phyloP scores from a whole-genome alignment of 352 stramenopile species.

The Globisporangium cederbergense region DNA sequence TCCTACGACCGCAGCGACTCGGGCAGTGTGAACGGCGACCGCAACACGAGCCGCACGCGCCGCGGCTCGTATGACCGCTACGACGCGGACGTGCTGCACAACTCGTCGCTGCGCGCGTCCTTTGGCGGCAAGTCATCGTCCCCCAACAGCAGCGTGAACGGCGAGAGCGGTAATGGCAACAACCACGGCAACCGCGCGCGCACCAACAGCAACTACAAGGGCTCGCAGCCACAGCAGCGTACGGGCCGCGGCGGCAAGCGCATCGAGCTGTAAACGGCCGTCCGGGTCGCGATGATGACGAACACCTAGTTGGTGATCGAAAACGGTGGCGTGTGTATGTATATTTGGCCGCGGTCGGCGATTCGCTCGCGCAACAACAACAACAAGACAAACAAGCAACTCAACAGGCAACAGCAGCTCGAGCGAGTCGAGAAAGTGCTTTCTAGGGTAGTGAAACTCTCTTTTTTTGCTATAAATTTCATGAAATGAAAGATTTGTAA shows the following conservation, averaged over 20 bases:
- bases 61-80: conserved; percentile 61
- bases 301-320: conserved; percentile 2
- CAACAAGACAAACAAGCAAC: background rate
- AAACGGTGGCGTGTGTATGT: conserved; percentile 1
- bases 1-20: conserved; percentile 25
- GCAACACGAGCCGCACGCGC: conserved; percentile 30
- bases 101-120: conserved; percentile 30
- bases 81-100: conserved; percentile 32
- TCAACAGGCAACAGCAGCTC: background rate
- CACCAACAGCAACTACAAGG: conserved; percentile 28
- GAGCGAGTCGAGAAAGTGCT: background rate
- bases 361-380: background rate
- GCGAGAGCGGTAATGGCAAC: conserved; percentile 18
- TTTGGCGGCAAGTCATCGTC: conserved; percentile 18
- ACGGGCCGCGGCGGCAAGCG: conserved; percentile 58
- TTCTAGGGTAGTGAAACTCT: background rate
- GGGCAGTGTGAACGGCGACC: conserved; percentile 17
- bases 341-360: background rate
- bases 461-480: conserved; percentile 10
- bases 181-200: conserved; percentile 12
- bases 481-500: conserved; percentile 8
- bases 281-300: background rate
- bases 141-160: conserved; percentile 20
- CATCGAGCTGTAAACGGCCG: conserved; percentile 49
- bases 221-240: conserved; percentile 48